These are phyloP conservation scores for Scedosporium dehoogii DNA, from an alignment of 2,329 filamentous ascomycete species.

Conservation along the genomic window DNA sequence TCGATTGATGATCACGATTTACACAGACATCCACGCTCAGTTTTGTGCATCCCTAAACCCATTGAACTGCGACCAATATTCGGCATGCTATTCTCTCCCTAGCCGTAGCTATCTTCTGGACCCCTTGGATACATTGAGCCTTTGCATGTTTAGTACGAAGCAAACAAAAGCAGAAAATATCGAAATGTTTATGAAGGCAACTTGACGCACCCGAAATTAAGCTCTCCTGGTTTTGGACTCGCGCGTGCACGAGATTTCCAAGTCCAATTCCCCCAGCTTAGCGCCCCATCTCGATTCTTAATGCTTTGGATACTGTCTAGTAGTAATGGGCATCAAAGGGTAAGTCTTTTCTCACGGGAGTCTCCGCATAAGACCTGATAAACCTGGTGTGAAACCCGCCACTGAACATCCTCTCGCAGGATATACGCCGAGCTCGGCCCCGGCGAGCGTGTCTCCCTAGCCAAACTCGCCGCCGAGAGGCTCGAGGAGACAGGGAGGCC, in stretches of 20 bases:
- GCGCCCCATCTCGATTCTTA: not conserved
- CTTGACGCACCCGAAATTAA: not conserved
- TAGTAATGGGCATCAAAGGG: constrained; percentile 57
- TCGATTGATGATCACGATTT: not conserved
- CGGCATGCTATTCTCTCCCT: not conserved
- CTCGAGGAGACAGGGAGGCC: constrained; percentile 62
- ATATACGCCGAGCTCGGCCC: constrained; percentile 85
- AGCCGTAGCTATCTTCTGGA: not conserved
- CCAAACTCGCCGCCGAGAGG: constrained; percentile 71
- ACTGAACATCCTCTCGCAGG: constrained; percentile 34
- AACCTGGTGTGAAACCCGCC: not conserved
- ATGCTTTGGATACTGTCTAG: not conserved
- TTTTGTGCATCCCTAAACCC: too few relatives aligned
- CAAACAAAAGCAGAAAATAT: not conserved
- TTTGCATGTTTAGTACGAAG: not conserved
- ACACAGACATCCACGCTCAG: not conserved
- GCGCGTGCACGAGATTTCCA: not conserved
- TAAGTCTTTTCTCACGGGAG: constrained; percentile 20
- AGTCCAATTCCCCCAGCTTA: not conserved
- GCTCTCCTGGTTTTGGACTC: too few relatives aligned
- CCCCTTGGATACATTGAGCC: not conserved
- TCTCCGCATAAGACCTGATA: not conserved
- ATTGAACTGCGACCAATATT: too few relatives aligned
- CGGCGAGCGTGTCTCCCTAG: constrained; percentile 68
- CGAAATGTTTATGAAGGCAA: not conserved